Conservation (phyloP, 2,329 filamentous ascomycete species). For the Eurotiales sp. region DNA sequence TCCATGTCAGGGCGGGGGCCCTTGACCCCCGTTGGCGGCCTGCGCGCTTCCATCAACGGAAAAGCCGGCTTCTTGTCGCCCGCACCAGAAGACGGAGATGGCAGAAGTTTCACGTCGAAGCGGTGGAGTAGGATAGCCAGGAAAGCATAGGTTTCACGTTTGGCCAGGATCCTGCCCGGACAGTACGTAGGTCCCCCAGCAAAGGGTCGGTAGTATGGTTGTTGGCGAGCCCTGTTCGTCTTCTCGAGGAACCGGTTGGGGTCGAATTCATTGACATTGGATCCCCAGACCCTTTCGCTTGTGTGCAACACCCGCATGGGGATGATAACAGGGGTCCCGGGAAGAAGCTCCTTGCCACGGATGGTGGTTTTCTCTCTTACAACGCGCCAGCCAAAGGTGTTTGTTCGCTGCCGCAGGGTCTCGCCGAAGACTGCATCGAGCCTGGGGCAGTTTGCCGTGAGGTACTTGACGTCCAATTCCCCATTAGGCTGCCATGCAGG, state of each 20-base stretch:
- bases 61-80: neutral
- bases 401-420: neutral
- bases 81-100: neutral
- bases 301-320: constrained; percentile 2
- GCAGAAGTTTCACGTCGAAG: neutral
- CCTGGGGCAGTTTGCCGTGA: neutral
- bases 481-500: constrained; percentile 1
- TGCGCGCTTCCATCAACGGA: constrained; percentile 2
- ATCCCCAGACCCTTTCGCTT: neutral
- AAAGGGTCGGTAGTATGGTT: constrained; percentile 5
- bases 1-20: neutral
- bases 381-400: constrained; percentile 1
- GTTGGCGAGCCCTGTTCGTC: neutral
- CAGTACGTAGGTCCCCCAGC: neutral
- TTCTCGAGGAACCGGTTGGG: neutral
- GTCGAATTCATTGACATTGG: constrained; percentile 1
- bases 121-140: constrained; percentile 1
- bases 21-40: neutral
- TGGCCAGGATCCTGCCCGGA: neutral
- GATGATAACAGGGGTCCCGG: neutral
- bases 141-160: constrained; percentile 2
- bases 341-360: constrained; percentile 3
- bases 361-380: constrained; percentile 1
- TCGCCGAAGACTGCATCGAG: neutral
- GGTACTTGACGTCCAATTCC: neutral